A percentile compares a stretch with the other conserved stretches of the same genome.
These are phyloP conservation scores for Coemansia sp. DNA, from an alignment of 192 early-diverging fungal genomes.

Conservation along the genomic window DNA sequence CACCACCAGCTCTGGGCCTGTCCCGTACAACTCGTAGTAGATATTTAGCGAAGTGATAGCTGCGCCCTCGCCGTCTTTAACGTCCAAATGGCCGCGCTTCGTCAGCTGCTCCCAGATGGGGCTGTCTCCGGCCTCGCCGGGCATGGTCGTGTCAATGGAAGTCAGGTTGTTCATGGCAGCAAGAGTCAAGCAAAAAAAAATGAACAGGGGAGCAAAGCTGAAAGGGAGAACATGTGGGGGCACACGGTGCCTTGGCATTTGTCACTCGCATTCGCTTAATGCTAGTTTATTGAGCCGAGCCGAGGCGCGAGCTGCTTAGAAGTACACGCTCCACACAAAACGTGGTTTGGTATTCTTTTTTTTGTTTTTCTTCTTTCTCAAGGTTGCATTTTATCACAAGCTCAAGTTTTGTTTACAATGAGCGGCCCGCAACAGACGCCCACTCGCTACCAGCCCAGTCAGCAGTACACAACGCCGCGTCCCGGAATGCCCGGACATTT, in stretches of 20 bases:
- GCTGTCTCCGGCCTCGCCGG: constrained; percentile 38
- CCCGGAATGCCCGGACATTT: constrained; percentile 25
- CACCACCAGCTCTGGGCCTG: constrained; percentile 19
- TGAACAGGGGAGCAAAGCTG: neutral
- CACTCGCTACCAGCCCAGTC: constrained; percentile 25
- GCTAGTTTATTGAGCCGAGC: too few species aligned
- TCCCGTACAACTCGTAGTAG: constrained; percentile 49
- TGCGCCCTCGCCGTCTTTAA: neutral
- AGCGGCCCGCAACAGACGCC: constrained; percentile 40
- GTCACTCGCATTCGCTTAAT: too few species aligned
- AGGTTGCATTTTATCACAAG: too few species aligned
- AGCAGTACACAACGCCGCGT: constrained; percentile 22
- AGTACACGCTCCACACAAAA: too few species aligned
- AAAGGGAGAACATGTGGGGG: neutral
- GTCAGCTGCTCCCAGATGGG: constrained; percentile 33
- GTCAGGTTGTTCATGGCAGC: constrained; percentile 17
- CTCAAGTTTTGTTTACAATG: too few species aligned
- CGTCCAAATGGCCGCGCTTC: constrained; percentile 39
- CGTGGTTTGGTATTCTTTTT: too few species aligned
- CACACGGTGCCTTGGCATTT: too few species aligned
- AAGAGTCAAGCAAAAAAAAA: neutral
- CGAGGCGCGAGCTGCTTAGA: too few species aligned
- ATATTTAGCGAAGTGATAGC: constrained; percentile 5
- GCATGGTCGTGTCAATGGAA: constrained; percentile 42
- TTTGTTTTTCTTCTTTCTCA: too few species aligned